Base-by-base conservation (phyloP, 1,139 yeast species). In the Zygosaccharomyces sapae region DNA sequence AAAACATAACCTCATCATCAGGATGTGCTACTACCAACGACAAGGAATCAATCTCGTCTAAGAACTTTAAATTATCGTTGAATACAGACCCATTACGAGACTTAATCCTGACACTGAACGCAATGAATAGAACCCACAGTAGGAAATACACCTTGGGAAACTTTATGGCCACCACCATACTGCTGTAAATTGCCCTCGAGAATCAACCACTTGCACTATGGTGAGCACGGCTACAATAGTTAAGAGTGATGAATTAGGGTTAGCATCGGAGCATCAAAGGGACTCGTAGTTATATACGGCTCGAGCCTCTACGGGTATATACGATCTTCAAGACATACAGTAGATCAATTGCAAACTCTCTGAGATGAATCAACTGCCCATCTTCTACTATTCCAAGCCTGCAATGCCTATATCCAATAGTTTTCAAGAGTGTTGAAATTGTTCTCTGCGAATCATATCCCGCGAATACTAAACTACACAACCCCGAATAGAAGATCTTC, bases 1-100 rank as follows among this genome's bases (percentile, higher is more conserved):
- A 94, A 68, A 94, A 94, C 98, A 94, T 94, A 47, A 89, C 92
- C 67, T 94, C 99, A 65, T 94, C 99, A 66, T 94, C 99, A 0
- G 99, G 99, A 66, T 94, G 99, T 0, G 96, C 96, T 37, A 89
- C 83, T 13, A 92, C 71, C 43, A 86, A 70, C 53, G 74, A 76
- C 1, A 77, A 41, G 16, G 58, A 55, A 35, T 24, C 18, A 13
- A 39, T 38, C 22, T 33, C 31, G 44, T 50, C 22, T 52, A 42
- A 37, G 46, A 18, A 22, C 39, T 39, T n/a, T 40, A 43, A 24
- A 19, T 37, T 34, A 7, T 38, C 35, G 24, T 44, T 36, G 16
- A 38, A 44, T 20, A 20, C 43, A 33, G 34, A 18, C 19, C 20
- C 30, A 29, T 48, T 48, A 38, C 47, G 48, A 12, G 33, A 45